Conservation (phyloP, 192 early-diverging fungal species). For the Linderina pennispora region DNA sequence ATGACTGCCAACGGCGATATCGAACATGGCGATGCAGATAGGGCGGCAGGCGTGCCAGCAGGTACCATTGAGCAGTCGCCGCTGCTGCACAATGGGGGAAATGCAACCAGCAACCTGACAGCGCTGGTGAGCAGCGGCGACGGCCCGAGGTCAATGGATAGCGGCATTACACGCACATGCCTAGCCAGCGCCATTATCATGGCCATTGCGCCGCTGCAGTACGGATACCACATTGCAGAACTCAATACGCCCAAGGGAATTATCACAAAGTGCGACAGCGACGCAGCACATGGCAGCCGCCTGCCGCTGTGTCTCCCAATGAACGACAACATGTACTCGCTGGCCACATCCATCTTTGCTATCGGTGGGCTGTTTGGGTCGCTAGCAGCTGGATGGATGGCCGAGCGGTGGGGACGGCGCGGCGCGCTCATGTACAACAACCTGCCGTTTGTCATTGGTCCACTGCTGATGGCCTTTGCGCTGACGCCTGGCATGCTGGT, state of each 20-base stretch:
- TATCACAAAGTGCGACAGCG: slow-evolving; percentile 30
- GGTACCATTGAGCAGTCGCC: slow-evolving; percentile 32
- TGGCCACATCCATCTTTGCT: slow-evolving; percentile 36
- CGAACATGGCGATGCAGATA: too few relatives aligned
- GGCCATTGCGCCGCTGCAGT: slow-evolving; percentile 42
- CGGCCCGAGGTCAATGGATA: slow-evolving; percentile 13
- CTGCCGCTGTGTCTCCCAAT: slow-evolving; percentile 67
- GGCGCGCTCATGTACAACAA: slow-evolving; percentile 61
- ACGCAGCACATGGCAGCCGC: slow-evolving; percentile 6
- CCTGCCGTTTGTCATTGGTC: slow-evolving; percentile 53
- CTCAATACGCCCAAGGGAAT: slow-evolving; percentile 45
- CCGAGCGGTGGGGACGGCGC: slow-evolving; percentile 66
- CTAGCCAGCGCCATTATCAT: slow-evolving; percentile 21
- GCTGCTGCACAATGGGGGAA: slow-evolving; percentile 20
- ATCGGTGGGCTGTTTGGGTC: slow-evolving; percentile 61
- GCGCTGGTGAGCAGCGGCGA: not conserved
- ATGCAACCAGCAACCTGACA: not conserved
- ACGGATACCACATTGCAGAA: slow-evolving; percentile 46
- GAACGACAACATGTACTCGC: slow-evolving; percentile 54
- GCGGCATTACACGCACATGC: slow-evolving; percentile 35
- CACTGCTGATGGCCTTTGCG: slow-evolving; percentile 61
- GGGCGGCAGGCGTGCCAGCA: too few relatives aligned
- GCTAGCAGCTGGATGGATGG: slow-evolving; percentile 55
- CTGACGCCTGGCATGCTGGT: slow-evolving; percentile 42
- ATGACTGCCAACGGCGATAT: too few relatives aligned